These are phyloP conservation scores for Mycena vitilis DNA, from an alignment of 768 basidiomycete genomes.

Conservation along the genomic window DNA sequence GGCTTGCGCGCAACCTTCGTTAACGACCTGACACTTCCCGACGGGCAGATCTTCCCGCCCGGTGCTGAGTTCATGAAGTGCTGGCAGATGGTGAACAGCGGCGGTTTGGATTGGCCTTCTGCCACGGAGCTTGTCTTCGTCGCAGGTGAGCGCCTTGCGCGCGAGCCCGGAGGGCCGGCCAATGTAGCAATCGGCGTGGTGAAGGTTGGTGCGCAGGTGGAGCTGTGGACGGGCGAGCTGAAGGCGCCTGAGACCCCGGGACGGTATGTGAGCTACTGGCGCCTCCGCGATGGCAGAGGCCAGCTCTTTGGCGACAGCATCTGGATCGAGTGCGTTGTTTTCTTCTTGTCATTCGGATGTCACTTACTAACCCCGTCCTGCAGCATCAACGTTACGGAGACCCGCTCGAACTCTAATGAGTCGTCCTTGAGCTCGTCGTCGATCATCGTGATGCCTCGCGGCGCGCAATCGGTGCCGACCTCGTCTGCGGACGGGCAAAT, in stretches of 20 bases:
- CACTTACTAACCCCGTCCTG: background rate
- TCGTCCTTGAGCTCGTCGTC: conserved; percentile 73
- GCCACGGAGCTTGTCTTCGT: conserved; percentile 76
- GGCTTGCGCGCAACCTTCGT: conserved; percentile 67
- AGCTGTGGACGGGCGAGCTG: conserved; percentile 79
- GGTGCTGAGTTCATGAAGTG: conserved; percentile 90
- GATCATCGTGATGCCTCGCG: conserved; percentile 71
- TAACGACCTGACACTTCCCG: conserved; percentile 75
- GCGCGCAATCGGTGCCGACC: conserved; percentile 43
- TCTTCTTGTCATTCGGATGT: background rate
- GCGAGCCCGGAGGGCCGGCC: conserved; percentile 44
- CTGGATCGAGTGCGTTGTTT: conserved; percentile 79
- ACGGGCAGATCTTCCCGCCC: conserved; percentile 82
- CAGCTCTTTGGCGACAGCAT: conserved; percentile 77
- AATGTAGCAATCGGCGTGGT: conserved; percentile 66
- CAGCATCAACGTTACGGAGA: conserved; percentile 78
- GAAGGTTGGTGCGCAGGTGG: conserved; percentile 65
- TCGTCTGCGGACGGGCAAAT: conserved; percentile 32
- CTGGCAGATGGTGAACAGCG: conserved; percentile 81
- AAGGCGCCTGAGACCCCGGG: conserved; percentile 85
- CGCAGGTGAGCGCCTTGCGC: conserved; percentile 71
- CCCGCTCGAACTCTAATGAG: conserved; percentile 39
- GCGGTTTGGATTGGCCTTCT: conserved; percentile 72
- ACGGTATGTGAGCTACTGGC: conserved; percentile 83
- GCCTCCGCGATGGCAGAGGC: conserved; percentile 68